These are phyloP conservation scores for Alternaria ethzedia DNA, from an alignment of 2,329 filamentous ascomycete species.

Conservation along the genomic window DNA sequence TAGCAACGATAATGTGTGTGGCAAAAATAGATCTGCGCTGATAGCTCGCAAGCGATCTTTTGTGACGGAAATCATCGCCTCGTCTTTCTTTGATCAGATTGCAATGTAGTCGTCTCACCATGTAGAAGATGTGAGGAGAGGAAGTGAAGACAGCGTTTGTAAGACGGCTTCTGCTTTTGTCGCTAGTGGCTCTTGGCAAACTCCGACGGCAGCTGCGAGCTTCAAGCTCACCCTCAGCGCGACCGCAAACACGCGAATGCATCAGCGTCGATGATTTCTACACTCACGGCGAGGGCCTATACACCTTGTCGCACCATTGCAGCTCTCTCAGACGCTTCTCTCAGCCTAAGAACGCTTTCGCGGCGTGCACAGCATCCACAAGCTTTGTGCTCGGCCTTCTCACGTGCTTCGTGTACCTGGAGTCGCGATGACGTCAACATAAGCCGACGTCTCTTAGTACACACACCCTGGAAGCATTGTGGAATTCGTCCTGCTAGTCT, in stretches of 20 bases:
- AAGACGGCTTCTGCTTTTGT: conserved; percentile 6
- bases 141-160: not conserved
- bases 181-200: conserved; percentile 19
- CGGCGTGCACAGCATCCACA: conserved; percentile 22
- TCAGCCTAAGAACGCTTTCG: conserved; percentile 5
- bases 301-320: conserved; percentile 15
- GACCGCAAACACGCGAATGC: conserved; percentile 14
- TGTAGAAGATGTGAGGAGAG: not conserved
- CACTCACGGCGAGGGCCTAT: conserved; percentile 25
- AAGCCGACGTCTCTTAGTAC: not conserved
- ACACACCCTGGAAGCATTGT: conserved; percentile 1
- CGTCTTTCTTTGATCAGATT: not conserved
- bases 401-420: conserved; percentile 43
- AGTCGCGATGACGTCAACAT: conserved; percentile 11
- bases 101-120: not conserved
- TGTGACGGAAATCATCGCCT: not conserved
- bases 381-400: conserved; percentile 26
- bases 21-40: not conserved
- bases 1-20: not conserved
- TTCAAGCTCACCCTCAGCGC: conserved; percentile 9
- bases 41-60: not conserved
- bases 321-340: conserved; percentile 13
- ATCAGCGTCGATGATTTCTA: conserved; percentile 11
- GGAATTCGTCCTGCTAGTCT: conserved; percentile 9
- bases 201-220: conserved; percentile 5